Evolutionary conservation across 768 basidiomycete species (phyloP), one percentile per base, ranked within the genome.

Genomic region (Suillus paluster): DNA sequence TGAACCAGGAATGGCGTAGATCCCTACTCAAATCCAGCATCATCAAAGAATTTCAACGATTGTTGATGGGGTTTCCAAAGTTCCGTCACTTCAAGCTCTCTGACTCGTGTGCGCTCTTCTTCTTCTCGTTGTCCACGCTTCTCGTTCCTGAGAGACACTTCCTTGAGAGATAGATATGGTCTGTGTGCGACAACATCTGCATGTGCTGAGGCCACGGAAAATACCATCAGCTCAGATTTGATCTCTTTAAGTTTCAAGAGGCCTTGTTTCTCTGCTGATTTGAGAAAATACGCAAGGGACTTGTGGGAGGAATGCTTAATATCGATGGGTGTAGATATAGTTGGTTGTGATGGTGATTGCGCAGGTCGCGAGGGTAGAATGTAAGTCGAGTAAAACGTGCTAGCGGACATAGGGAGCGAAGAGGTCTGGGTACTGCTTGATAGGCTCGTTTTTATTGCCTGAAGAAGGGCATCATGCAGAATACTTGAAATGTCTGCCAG

Each of bases 291-390:
- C 2, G 88, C 83, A 21, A 96, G 81, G 11, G 92, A 92, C 75
- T 95, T 97, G 78, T 88, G 84, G 2, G 83, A 82, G 1, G 92
- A 94, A 11, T 88, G 82, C 67, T 91, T 94, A 73, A 96, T 89
- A 66, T 84, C 91, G 61, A 91, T 83, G 45, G 63, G 80, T 49
- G 69, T 83, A 41, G 75, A 79, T 63, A 66, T 79, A 15, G 71
- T 73, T 65, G 72, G 70, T 17, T 19, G 61, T 61, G 19, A 65
- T 65, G 67, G 64, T 49, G 61, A 64, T 70, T 17, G 71, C 84
- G 86, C 86, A 9, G 94, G 91, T n/a, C 94, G 83, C 57, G 81
- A 86, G 6, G 94, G 94, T 2, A 96, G 83, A 54, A 97, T 83
- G 69, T 93, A 83, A 19, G 81, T 83, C 8, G 90, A 84, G 75